Evolutionary conservation across 495 filamentous ascomycete species (phyloP).

Genomic region (Neurospora intermedia): DNA sequence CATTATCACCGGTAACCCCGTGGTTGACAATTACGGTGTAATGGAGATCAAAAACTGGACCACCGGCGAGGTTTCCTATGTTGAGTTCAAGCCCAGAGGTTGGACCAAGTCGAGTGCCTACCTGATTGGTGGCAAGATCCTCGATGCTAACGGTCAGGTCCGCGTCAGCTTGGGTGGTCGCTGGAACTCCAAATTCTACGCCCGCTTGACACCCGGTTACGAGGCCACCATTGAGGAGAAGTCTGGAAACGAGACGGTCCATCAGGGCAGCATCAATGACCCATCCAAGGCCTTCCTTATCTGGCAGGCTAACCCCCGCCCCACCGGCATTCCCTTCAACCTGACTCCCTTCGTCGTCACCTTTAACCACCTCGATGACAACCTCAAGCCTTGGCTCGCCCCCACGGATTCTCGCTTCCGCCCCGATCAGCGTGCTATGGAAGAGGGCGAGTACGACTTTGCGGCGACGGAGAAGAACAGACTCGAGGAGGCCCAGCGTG

Average conservation of each 20-base stretch:
- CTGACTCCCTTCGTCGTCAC: constrained; percentile 93
- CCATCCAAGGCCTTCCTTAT: constrained; percentile 71
- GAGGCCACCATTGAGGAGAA: constrained; percentile 59
- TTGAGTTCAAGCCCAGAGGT: constrained; percentile 91
- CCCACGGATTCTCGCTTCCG: constrained; percentile 86
- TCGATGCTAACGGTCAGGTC: constrained; percentile 60
- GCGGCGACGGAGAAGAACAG: constrained; percentile 91
- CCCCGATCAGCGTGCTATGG: constrained; percentile 97
- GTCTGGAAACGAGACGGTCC: constrained; percentile 21
- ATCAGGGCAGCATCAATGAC: constrained; percentile 36
- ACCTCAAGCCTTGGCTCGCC: constrained; percentile 59
- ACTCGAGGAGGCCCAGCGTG: constrained; percentile 87
- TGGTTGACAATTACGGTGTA: constrained; percentile 94
- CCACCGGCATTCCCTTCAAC: constrained; percentile 86
- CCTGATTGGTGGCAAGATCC: constrained; percentile 74
- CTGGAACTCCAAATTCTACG: constrained; percentile 97
- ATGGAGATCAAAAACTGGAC: constrained; percentile 98
- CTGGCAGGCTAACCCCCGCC: constrained; percentile 79
- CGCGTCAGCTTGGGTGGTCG: constrained; percentile 84
- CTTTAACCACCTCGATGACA: constrained; percentile 76
- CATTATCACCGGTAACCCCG: constrained; percentile 92
- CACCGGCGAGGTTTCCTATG: constrained; percentile 77
- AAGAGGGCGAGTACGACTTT: constrained; percentile 88
- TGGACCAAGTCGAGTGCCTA: constrained; percentile 91
- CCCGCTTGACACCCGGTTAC: constrained; percentile 82